Evolutionary conservation across 2,329 filamentous ascomycete species (phyloP).

Genomic region (Thyridium curvatum): DNA sequence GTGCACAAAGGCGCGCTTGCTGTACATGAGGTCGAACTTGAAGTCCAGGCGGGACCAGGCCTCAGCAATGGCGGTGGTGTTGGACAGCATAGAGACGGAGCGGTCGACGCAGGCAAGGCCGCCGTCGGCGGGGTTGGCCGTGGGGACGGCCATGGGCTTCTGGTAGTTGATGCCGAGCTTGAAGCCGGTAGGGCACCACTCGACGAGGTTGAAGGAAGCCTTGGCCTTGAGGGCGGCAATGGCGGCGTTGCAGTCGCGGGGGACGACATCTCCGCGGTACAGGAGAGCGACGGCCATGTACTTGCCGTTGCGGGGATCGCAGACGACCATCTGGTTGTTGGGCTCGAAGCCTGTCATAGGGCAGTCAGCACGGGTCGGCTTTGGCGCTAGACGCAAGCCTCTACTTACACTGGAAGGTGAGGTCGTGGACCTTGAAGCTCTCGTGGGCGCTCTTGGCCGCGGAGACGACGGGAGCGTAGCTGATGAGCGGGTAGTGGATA

Average conservation of each 20-base stretch:
- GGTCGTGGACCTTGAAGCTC: conserved; percentile 78
- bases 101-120: conserved; percentile 57
- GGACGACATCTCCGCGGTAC: conserved; percentile 66
- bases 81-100: conserved; percentile 65
- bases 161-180: conserved; percentile 73
- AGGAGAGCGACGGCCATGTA: conserved; percentile 70
- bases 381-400: no score
- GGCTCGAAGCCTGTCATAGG: conserved; percentile 64
- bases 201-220: conserved; percentile 65
- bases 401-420: conserved; percentile 66
- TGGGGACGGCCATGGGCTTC: conserved; percentile 55
- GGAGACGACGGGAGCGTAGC: conserved; percentile 66
- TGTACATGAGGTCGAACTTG: conserved; percentile 76
- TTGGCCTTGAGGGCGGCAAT: conserved; percentile 65
- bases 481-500: conserved; percentile 69
- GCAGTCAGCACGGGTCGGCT: neutral
- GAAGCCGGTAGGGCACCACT: conserved; percentile 72
- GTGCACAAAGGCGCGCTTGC: conserved; percentile 70
- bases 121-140: conserved; percentile 43
- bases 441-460: conserved; percentile 75
- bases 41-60: conserved; percentile 67
- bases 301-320: conserved; percentile 67
- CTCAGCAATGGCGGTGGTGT: conserved; percentile 69
- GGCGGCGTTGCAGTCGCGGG: conserved; percentile 62
- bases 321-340: conserved; percentile 75